These are phyloP conservation scores for Leccinum obscurum DNA, from an alignment of 768 basidiomycete species.

Conservation along the genomic window DNA sequence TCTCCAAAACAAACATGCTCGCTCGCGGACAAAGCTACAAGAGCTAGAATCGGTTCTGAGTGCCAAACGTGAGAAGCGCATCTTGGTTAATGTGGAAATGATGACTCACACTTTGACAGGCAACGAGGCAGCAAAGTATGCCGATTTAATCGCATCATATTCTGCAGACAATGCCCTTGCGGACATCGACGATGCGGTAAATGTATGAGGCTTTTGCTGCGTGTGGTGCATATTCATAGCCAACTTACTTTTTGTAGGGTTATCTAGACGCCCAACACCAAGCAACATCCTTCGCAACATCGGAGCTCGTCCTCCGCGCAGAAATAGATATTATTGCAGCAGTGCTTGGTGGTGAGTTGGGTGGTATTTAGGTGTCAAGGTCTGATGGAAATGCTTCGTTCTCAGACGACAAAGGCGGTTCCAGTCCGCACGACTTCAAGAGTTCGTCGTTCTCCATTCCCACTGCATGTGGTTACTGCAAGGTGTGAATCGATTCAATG, in stretches of 20 bases:
- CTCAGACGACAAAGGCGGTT: slow-evolving; percentile 71
- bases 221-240: slow-evolving; percentile 1
- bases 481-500: slow-evolving; percentile 43
- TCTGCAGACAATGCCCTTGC: slow-evolving; percentile 49
- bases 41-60: slow-evolving; percentile 60
- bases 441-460: slow-evolving; percentile 85
- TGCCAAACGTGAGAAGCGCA: slow-evolving; percentile 54
- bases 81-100: not conserved
- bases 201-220: slow-evolving; percentile 14
- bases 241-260: slow-evolving; percentile 40
- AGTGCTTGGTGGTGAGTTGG: slow-evolving; percentile 61
- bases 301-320: slow-evolving; percentile 56
- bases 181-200: slow-evolving; percentile 43
- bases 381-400: slow-evolving; percentile 12
- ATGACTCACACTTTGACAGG: slow-evolving; percentile 37
- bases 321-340: slow-evolving; percentile 61
- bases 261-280: slow-evolving; percentile 66
- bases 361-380: not conserved
- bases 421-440: slow-evolving; percentile 78
- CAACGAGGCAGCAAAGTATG: slow-evolving; percentile 53
- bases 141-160: slow-evolving; percentile 48
- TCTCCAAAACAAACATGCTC: slow-evolving; percentile 74
- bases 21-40: slow-evolving; percentile 57
- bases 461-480: slow-evolving; percentile 79
- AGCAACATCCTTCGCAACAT: slow-evolving; percentile 50